Evolutionary conservation across 1,284 basidiomycete genomes (phyloP), one percentile per base, ranked within the genome.

Genomic region (Cystobasidium pallidum): DNA sequence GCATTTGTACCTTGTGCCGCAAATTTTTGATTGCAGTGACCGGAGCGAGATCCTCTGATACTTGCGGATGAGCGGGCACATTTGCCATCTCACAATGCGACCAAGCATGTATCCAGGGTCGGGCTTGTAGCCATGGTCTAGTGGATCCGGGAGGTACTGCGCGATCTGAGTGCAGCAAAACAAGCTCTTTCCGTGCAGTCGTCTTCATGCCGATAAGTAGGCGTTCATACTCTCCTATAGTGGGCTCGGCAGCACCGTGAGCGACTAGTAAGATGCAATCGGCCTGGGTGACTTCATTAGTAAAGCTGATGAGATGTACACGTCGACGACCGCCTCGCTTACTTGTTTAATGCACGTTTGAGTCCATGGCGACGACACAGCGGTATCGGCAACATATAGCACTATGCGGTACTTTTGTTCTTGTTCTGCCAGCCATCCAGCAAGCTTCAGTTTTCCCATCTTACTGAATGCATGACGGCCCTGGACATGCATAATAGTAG

Each of bases 201-300:
- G 94, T 98, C 84, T 99, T 99, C 86, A 92, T 89, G 6, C 93
- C 91, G 51, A 94, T 86, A 57, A 99, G 82, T 8, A 99, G 83
- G 64, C 94, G 87, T 81, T 99, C 95, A 79, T 81, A 81, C 75
- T 83, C 81, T n/a, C 81, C 82, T 52, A 81, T 58, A 6, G 73
- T 75, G 1, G 78, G 75, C 26, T 95, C 92, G 1, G 91, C 93
- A 86, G 95, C 91, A 13, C 82, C 84, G 61, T 81, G 79, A n/a
- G 94, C 94, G 41, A 99, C 90, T 24, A 99, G 87, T 85, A 99
- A 89, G 21, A 99, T 90, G 79, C 90, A 94, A 82, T 99, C 95
- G 15, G 96, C 96, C 87, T 94, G 80, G 70, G 63, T 2, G 43
- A 10, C 28, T 41, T 43, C 10, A 3, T 54, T 19, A 24, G 19